Evolutionary conservation across 768 basidiomycete genomes (phyloP).

Genomic region (Mycena alexandri): DNA sequence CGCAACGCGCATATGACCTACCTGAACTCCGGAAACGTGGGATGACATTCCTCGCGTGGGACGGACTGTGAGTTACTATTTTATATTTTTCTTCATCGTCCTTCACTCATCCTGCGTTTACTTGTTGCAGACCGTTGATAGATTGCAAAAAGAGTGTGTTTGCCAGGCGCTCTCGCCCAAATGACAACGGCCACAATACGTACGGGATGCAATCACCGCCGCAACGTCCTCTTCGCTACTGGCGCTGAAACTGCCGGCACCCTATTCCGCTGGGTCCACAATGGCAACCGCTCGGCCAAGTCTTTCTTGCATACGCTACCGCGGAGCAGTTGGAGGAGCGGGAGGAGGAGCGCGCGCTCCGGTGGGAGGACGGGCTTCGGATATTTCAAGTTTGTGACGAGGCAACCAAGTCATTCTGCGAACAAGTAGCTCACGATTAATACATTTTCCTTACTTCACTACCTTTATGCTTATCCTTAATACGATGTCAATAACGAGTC

Average conservation of each 20-base stretch:
- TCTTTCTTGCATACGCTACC: not conserved
- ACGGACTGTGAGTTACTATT: constrained; percentile 2
- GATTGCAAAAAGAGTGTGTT: constrained; percentile 2
- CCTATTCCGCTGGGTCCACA: constrained; percentile 41
- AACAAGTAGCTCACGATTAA: no score
- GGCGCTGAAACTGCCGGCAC: constrained; percentile 29
- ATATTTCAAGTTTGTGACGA: not conserved
- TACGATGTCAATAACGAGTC: no score
- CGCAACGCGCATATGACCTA: not conserved
- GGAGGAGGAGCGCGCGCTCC: not conserved
- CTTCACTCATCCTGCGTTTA: not conserved
- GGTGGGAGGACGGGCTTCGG: constrained; percentile 3
- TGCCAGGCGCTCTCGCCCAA: not conserved
- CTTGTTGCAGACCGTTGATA: not conserved
- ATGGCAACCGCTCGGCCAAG: constrained; percentile 30
- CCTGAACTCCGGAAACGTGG: not conserved
- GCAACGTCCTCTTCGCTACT: not conserved
- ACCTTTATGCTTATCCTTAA: no score
- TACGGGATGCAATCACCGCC: not conserved
- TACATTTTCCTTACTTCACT: no score
- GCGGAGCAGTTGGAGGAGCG: not conserved
- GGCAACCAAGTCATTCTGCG: no score
- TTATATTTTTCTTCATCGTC: not conserved
- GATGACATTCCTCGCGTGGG: constrained; percentile 2
- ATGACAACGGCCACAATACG: not conserved